These are phyloP conservation scores for Hymenoscyphus repandus DNA, from an alignment of 2,329 filamentous ascomycete genomes.

Conservation along the genomic window DNA sequence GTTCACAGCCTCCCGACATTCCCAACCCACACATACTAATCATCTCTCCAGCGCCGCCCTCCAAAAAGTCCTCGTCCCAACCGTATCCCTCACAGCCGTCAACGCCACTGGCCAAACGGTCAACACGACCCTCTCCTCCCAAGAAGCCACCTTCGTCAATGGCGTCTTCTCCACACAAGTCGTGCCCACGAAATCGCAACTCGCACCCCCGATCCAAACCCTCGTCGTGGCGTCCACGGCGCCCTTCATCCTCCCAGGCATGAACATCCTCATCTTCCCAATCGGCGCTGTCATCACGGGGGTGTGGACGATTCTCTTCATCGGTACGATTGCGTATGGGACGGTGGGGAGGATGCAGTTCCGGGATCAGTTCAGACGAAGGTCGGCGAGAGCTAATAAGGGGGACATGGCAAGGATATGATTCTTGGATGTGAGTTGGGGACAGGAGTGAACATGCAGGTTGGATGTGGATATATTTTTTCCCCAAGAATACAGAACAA, in stretches of 20 bases:
- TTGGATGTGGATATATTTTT: not conserved
- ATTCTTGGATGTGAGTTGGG: not conserved
- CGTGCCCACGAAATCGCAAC: conserved; percentile 22
- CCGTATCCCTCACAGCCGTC: conserved; percentile 59
- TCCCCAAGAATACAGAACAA: too few relatives aligned
- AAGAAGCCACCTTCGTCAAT: conserved; percentile 66
- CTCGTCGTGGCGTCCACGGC: conserved; percentile 30
- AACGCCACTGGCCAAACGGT: conserved; percentile 47
- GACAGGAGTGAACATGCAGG: too few relatives aligned
- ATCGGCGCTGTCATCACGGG: conserved; percentile 62
- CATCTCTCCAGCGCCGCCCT: conserved; percentile 33
- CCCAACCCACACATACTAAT: conserved; percentile 37
- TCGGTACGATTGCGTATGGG: conserved; percentile 55
- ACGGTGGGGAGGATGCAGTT: conserved; percentile 63
- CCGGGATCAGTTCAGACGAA: conserved; percentile 55
- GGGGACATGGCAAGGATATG: conserved; percentile 26
- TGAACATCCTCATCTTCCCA: conserved; percentile 63
- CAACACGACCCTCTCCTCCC: conserved; percentile 60
- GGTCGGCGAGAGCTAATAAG: conserved; percentile 41
- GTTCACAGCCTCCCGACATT: conserved; percentile 26
- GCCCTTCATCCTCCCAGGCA: conserved; percentile 65
- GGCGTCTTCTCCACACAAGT: conserved; percentile 58
- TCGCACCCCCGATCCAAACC: conserved; percentile 29
- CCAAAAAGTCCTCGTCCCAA: conserved; percentile 60
- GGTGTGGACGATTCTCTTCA: conserved; percentile 54